phyloP scores from a whole-genome alignment of 768 basidiomycete genomes.

The Amanita muscaria region DNA sequence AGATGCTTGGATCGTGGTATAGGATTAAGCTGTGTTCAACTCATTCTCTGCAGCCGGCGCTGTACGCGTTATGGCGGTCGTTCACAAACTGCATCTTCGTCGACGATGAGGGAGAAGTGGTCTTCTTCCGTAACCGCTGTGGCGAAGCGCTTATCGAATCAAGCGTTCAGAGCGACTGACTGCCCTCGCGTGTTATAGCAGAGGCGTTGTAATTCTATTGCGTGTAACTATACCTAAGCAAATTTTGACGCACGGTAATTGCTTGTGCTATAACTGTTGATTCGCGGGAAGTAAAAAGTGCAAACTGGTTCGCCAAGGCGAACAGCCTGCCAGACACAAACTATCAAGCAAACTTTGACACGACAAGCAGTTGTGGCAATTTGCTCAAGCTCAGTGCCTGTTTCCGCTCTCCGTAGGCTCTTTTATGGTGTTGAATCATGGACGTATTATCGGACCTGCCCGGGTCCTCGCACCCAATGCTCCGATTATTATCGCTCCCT shows the following conservation, averaged over 20 bases:
- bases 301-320: slow-evolving; percentile 37
- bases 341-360: slow-evolving; percentile 5
- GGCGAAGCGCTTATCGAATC: slow-evolving; percentile 28
- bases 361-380: too few relatives aligned
- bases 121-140: slow-evolving; percentile 46
- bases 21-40: neutral
- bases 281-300: too few relatives aligned
- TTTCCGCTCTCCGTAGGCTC: neutral
- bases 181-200: too few relatives aligned
- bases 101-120: slow-evolving; percentile 44
- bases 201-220: too few relatives aligned
- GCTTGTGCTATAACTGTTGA: too few relatives aligned
- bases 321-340: neutral
- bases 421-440: neutral
- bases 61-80: slow-evolving; percentile 46
- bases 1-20: slow-evolving; percentile 9
- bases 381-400: neutral
- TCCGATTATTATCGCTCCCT: neutral
- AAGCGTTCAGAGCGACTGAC: neutral
- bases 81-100: slow-evolving; percentile 54
- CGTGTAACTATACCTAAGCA: neutral
- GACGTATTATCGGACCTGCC: neutral
- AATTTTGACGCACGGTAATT: neutral
- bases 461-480: neutral
- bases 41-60: slow-evolving; percentile 20